Base-by-base conservation (phyloP, 2,329 filamentous ascomycete genomes). In the Fusarium xylarioides region DNA sequence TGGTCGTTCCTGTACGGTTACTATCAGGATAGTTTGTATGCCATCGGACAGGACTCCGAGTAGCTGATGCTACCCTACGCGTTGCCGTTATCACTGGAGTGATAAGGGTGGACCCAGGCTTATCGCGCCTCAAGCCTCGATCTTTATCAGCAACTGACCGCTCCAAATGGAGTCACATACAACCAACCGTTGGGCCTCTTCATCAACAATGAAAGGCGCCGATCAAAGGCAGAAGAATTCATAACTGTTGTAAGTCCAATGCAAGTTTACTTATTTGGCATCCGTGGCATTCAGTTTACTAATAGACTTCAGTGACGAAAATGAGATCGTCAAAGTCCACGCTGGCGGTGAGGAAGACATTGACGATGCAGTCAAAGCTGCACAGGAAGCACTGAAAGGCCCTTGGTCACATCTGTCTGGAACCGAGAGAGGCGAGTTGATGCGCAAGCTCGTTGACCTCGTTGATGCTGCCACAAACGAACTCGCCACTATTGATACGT, bases 161-260 rank as follows among this genome's bases (percentile, higher is more conserved):
- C 81, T n/a, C 80, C 81, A 12, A 94, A 94, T 81, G 92, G 92
- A 76, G 86, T 84, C 73, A 90, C 89, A 75, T 93, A 92, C 74
- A 84, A 82, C 35, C 90, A 92, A 79, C 91, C 91, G 10, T 88
- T 88, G 15, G 92, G 92, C 15, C 86, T 94, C 12, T 94, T 93
- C 82, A 94, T 94, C 82, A 92, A 93, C 84, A 93, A 94, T 70
- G 90, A 93, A 78, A 94, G 92, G 80, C 90, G 93, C 52, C 88
- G 69, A 88, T 88, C 59, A 84, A 88, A 70, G 82, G 90, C 80
- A 23, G 61, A 70, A 89, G 89, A 69, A 71, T 87, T 93, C 56
- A 84, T 86, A 14, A 87, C 86, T 34, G n/a, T 26, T 4, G 88
- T 93, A 76, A 93, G 91, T 77, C 81, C 81, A 12, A 80, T 78